Evolutionary conservation across 768 basidiomycete species (phyloP), one percentile per base, ranked within the genome.

Genomic region (Trametes maxima): DNA sequence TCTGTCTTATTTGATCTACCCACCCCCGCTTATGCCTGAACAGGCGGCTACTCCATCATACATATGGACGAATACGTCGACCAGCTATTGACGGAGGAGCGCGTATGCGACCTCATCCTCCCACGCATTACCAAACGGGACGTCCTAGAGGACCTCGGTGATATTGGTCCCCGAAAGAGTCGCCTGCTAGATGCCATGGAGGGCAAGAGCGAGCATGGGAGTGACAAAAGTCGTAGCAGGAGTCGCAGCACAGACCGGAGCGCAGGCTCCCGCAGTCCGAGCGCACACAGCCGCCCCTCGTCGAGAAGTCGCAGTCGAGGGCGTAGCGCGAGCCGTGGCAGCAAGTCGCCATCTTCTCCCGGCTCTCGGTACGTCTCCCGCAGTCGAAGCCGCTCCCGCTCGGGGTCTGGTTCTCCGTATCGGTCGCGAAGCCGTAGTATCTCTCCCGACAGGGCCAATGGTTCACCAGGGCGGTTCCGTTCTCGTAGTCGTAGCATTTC

Each of bases 41-140:
- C 48, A 98, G 96, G 83, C 65, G 95, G 95, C 42, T 98, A 93
- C 72, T 80, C 82, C 0, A 74, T 99, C 57, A 88, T 90, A 5
- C 90, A 86, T 66, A 93, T 98, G 68, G 97, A 98, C 73, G 93
- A 97, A 73, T 98, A 93, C 71, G 82, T 94, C 43, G 87, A 98
- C 73, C 78, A 84, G 45, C 80, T 98, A 11, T 77, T 98, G 35
- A 85, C 82, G 5, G 89, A 96, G 70, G 97, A 98, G 62, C 84
- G 95, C 59, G 95, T 94, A 5, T 98, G 96, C 74, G 97, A 98
- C 76, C 92, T 94, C 68, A 98, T 98, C 68, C 77, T 99, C 46
- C 97, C 97, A 16, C 87, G 97, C 50, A 75, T 98, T 63, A 84
- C 86, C 10, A 94, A 91, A 77, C 84, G 97, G 21, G 83, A 86